Evolutionary conservation across 1,284 basidiomycete genomes (phyloP), one percentile per base, ranked within the genome.

Genomic region (Pascua sp.): DNA sequence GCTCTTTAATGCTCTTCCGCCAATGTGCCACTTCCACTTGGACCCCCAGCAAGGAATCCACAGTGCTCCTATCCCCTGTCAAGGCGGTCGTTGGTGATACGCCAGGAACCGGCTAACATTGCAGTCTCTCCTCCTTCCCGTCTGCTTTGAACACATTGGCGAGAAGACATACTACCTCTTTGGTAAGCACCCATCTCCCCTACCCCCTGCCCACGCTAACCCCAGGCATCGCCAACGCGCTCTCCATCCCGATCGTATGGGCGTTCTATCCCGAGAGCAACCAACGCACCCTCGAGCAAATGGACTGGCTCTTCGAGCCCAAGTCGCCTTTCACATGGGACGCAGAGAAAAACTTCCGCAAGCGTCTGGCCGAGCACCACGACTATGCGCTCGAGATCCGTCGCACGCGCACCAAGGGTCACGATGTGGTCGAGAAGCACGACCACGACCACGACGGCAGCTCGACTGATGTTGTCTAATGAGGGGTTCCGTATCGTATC

Each of bases 211-310:
- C 24, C 24, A 32, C 7, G 4, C 24, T 32, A 32, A 32, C 7
- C 24, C 3, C 24, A 32, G 50, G 56, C 13, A 51, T 63, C 18
- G 54, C 59, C 18, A 61, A 61, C 53, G 40, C 44, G 12, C 40
- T 61, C 36, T 55, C 65, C 49, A 64, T 70, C 41, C 69, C 69
- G 1, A 54, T 62, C 2, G 63, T 70, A n/a, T 70, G 63, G 55
- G 66, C 65, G 13, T 58, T 68, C 47, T 70, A 68, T 46, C 67
- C 67, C 42, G 68, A 70, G 47, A 64, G 63, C 8, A 67, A 66
- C 18, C 64, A 63, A 43, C 58, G 67, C 13, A 62, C 64, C 1
- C 56, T 70, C n/a, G 68, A 70, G 57, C 65, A 67, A 53, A 64
- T 69, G 41, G 68, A 69, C 43, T 48, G 50, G 13, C 48, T 60